Base-by-base conservation (phyloP, 2,329 filamentous ascomycete genomes). In the Aschersonia sp. region DNA sequence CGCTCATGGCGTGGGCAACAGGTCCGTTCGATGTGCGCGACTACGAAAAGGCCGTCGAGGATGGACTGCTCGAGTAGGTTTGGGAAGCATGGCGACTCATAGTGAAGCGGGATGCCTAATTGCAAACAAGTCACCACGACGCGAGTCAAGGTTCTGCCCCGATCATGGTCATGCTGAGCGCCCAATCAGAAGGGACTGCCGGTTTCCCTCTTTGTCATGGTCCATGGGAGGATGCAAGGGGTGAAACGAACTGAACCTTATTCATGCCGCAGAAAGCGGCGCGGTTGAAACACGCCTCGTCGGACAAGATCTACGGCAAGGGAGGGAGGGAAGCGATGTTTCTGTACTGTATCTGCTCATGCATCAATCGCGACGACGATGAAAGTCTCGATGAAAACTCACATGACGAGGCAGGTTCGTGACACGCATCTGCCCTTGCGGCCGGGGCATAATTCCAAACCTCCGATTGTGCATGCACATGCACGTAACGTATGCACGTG, bases 1-100 rank as follows among this genome's bases (percentile, higher is more conserved):
- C 86, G 1, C 62, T 92, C 43, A 68, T 88, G 56, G 62, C 94
- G 4, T 94, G 89, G 81, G 72, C 79, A 40, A 81, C 88, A 10
- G 85, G 84, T 1, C 75, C 82, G 5, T 62, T 95, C 52, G 76
- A 84, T 50, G 57, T 94, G 47, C 72, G 77, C 35, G 72, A 74
- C 43, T 95, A 95, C 60, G 81, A 90, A 62, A 68, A 64, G 43
- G 73, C 76, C 35, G 56, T 84, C 45, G 59, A 60, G 43, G 62
- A 48, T n/a, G 45, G 67, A 44, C 47, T 46, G 37, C 32, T 45
- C n/a, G 40, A 14, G 40, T 37, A 37, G 35, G 12, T 37, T 37
- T 9, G 8, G 22, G 22, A 22, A 22, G 22, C 22, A 22, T 4
- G 22, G 22, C 22, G 22, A 22, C 22, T 22, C 22, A 22, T 22